phyloP scores from a whole-genome alignment of 306 rosid species.

The Pueraria montana region DNA sequence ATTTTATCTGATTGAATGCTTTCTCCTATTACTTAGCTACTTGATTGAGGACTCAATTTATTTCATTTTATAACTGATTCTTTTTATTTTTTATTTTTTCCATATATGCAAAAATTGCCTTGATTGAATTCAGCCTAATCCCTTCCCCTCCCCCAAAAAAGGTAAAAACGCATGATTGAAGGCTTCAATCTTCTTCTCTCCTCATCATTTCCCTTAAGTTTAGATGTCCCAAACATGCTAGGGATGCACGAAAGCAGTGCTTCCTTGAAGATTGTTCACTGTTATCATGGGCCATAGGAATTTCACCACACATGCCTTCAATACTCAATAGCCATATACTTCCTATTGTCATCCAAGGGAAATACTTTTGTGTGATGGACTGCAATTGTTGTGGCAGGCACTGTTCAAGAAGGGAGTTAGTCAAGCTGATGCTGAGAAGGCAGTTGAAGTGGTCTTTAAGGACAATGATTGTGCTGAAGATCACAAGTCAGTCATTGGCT shows the following conservation, averaged over 20 bases:
- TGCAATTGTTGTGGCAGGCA: conserved; percentile 69
- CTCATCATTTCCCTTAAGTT: neutral
- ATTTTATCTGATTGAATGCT: conserved; percentile 25
- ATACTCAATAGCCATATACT: conserved; percentile 10
- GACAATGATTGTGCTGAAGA: conserved; percentile 54
- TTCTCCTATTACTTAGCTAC: neutral
- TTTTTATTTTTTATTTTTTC: neutral
- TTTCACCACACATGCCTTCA: conserved; percentile 8
- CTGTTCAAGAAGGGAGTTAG: conserved; percentile 84
- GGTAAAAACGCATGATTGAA: neutral
- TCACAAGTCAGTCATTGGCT: conserved; percentile 47
- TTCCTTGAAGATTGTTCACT: conserved; percentile 20
- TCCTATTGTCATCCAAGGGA: conserved; percentile 39
- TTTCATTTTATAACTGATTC: neutral
- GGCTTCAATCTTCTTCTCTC: conserved; percentile 32
- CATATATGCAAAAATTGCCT: conserved; percentile 15
- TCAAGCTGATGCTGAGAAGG: conserved; percentile 75
- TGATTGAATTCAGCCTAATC: neutral
- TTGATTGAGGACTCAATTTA: neutral
- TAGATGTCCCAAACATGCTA: neutral
- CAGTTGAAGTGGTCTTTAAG: conserved; percentile 74
- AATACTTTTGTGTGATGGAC: conserved; percentile 31
- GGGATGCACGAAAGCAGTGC: conserved; percentile 17
- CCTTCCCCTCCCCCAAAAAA: neutral
- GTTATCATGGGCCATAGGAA: conserved; percentile 25